Evolutionary conservation across 108 stramenopile genomes (phyloP).

Genomic region (Stephanodiscus minutulus): DNA sequence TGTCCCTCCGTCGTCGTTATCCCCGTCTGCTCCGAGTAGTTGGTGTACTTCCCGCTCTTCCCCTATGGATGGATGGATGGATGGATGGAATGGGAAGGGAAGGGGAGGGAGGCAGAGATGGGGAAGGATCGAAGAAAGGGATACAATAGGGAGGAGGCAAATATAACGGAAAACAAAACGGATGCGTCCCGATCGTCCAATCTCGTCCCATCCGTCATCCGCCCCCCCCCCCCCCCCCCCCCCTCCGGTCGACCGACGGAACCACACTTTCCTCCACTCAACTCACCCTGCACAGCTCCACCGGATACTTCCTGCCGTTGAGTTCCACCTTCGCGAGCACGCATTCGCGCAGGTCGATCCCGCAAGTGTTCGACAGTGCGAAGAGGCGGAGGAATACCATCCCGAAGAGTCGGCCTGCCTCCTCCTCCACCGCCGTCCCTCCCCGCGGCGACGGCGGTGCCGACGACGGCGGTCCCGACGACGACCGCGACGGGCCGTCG

Average conservation of each 20-base stretch:
- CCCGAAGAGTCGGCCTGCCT: constrained; percentile 8
- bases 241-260: too few relatives aligned
- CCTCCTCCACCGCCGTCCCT: not conserved
- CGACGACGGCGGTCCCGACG: too few relatives aligned
- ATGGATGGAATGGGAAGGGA: not conserved
- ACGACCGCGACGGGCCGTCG: not conserved
- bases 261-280: too few relatives aligned
- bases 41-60: constrained; percentile 79
- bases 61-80: constrained; percentile 44
- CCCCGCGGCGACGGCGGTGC: not conserved
- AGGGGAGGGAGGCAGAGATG: not conserved
- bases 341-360: constrained; percentile 40
- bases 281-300: constrained; percentile 77
- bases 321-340: constrained; percentile 77
- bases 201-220: too few relatives aligned
- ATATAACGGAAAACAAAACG: too few relatives aligned
- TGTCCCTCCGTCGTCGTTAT: constrained; percentile 78
- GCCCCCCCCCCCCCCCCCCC: too few relatives aligned
- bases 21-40: constrained; percentile 75
- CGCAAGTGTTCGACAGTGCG: constrained; percentile 10
- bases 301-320: constrained; percentile 84
- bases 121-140: not conserved
- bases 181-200: too few relatives aligned
- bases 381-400: constrained; percentile 38
- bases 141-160: not conserved